These are phyloP conservation scores for Endoconidiophora laricicola DNA, from an alignment of 2,329 filamentous ascomycete genomes.

Conservation along the genomic window DNA sequence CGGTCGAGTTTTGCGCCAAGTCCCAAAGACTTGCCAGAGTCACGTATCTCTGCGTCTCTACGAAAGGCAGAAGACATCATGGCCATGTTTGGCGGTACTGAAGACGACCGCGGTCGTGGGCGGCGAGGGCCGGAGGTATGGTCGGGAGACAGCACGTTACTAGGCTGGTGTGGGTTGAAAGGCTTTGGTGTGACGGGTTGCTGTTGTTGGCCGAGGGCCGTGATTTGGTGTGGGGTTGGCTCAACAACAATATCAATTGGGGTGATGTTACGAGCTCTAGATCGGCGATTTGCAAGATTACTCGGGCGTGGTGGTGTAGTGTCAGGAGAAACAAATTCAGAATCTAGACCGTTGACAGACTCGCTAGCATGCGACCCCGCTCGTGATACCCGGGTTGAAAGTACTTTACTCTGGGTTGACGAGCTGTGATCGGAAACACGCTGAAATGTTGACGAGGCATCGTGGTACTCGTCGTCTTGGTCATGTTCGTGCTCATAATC, in stretches of 20 bases:
- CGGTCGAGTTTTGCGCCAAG: conserved; percentile 11
- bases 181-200: conserved; percentile 1
- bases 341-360: neutral
- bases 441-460: neutral
- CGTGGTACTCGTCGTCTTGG: conserved; percentile 11
- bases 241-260: conserved; percentile 5
- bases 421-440: neutral
- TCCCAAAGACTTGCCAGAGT: conserved; percentile 34
- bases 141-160: conserved; percentile 3
- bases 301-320: neutral
- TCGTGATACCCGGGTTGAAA: neutral
- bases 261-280: conserved; percentile 9
- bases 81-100: conserved; percentile 20
- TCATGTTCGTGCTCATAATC: conserved; percentile 19
- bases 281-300: conserved; percentile 7
- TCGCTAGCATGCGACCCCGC: neutral
- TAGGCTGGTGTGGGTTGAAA: neutral
- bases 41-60: conserved; percentile 25
- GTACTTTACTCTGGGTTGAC: neutral
- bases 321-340: neutral
- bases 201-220: conserved; percentile 1
- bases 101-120: conserved; percentile 17
- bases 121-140: conserved; percentile 2
- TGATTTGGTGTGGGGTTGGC: conserved; percentile 9
- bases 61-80: conserved; percentile 9